Conservation (phyloP, 352 stramenopile species). For the Globisporangium alternatum region DNA sequence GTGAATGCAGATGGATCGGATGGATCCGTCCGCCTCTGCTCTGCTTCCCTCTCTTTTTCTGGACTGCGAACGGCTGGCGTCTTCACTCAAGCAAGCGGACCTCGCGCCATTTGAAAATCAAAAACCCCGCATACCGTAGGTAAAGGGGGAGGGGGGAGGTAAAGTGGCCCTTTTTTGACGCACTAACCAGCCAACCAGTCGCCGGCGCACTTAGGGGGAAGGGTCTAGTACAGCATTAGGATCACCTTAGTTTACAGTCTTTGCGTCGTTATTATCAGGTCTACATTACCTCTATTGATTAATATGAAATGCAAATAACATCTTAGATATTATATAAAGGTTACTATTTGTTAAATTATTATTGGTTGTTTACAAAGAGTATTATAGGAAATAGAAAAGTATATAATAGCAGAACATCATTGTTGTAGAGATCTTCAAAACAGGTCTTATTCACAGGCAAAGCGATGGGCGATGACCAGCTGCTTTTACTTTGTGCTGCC, state of each 20-base stretch:
- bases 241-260: neutral
- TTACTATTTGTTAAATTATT: too few relatives aligned
- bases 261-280: neutral
- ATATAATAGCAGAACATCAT: too few relatives aligned
- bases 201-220: slow-evolving; percentile 19
- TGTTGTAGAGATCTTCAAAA: too few relatives aligned
- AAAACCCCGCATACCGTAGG: slow-evolving; percentile 10
- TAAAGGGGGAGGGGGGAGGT: slow-evolving; percentile 6
- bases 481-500: too few relatives aligned
- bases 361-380: too few relatives aligned
- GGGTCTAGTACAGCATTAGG: neutral
- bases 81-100: slow-evolving; percentile 1
- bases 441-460: too few relatives aligned
- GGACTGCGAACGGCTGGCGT: slow-evolving; percentile 7
- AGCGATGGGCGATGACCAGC: too few relatives aligned
- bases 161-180: slow-evolving; percentile 7
- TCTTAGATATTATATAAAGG: too few relatives aligned
- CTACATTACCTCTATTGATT: too few relatives aligned
- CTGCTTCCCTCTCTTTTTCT: slow-evolving; percentile 13
- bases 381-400: too few relatives aligned
- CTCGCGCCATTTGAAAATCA: slow-evolving; percentile 38
- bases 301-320: too few relatives aligned
- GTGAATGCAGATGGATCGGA: slow-evolving; percentile 6
- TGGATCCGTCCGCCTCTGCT: slow-evolving; percentile 11
- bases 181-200: slow-evolving; percentile 13